phyloP scores from a whole-genome alignment of 331 rosid genomes.

The Malus hybrid region DNA sequence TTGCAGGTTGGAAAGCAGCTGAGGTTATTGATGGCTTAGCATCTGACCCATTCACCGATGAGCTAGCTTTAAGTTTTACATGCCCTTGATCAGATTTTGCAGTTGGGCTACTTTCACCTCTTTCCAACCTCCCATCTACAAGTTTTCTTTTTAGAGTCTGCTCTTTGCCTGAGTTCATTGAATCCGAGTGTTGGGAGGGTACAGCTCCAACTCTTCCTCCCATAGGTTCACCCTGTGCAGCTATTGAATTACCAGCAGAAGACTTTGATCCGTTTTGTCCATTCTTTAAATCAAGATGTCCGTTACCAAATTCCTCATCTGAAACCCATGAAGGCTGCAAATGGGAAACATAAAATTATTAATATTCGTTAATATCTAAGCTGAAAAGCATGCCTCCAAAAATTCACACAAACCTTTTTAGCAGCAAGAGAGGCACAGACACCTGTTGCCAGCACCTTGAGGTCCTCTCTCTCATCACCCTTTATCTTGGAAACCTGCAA shows the following conservation, averaged over 20 bases:
- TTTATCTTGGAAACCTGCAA: slow-evolving; percentile 94
- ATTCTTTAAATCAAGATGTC: slow-evolving; percentile 74
- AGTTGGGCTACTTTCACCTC: slow-evolving; percentile 38
- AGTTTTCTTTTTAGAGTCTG: slow-evolving; percentile 43
- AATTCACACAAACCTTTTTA: slow-evolving; percentile 61
- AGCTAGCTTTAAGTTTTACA: slow-evolving; percentile 47
- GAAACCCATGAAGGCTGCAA: slow-evolving; percentile 94
- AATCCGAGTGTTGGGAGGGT: slow-evolving; percentile 36
- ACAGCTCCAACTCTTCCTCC: slow-evolving; percentile 42
- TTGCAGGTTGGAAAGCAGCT: slow-evolving; percentile 48
- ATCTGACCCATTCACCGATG: slow-evolving; percentile 61
- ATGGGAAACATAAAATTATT: slow-evolving; percentile 5
- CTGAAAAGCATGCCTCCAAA: neutral
- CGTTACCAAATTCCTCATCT: slow-evolving; percentile 96
- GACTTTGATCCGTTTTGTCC: slow-evolving; percentile 55
- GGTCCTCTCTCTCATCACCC: slow-evolving; percentile 96
- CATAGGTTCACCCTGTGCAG: slow-evolving; percentile 51
- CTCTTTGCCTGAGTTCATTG: slow-evolving; percentile 49
- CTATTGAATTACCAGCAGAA: slow-evolving; percentile 41
- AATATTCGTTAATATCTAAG: slow-evolving; percentile 1
- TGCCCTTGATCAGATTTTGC: slow-evolving; percentile 67
- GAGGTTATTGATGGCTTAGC: slow-evolving; percentile 44
- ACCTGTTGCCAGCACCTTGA: slow-evolving; percentile 96
- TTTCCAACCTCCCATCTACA: slow-evolving; percentile 57
- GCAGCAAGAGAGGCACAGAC: slow-evolving; percentile 95